Conservation (phyloP, 2,329 filamentous ascomycete species). For the Dendrostoma leiphaemia region DNA sequence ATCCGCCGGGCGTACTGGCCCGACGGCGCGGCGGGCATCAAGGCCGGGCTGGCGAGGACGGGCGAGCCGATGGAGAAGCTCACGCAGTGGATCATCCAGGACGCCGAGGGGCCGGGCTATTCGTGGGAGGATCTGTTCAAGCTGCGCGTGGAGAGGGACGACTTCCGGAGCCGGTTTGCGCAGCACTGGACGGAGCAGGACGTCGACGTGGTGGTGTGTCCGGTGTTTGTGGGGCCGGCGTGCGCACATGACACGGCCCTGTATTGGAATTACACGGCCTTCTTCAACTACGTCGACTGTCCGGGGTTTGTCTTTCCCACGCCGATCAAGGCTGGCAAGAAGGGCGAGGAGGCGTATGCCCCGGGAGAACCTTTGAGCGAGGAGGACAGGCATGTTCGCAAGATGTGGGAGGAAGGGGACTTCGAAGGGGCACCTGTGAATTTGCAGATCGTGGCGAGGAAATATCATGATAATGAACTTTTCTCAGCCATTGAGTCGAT, state of each 20-base stretch:
- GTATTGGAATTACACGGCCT: conserved; percentile 36
- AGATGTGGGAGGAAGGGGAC: conserved; percentile 30
- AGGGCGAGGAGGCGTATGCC: conserved; percentile 27
- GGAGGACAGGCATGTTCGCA: conserved; percentile 27
- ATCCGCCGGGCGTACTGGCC: conserved; percentile 45
- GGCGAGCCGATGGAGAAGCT: conserved; percentile 45
- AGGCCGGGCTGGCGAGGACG: conserved; percentile 30
- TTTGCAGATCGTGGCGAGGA: conserved; percentile 33
- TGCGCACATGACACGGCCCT: conserved; percentile 33
- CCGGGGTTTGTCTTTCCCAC: conserved; percentile 35
- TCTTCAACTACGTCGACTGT: conserved; percentile 37
- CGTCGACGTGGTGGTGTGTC: conserved; percentile 35
- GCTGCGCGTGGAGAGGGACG: conserved; percentile 28
- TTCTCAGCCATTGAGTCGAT: conserved; percentile 29
- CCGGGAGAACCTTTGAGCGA: conserved; percentile 27
- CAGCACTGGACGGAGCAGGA: conserved; percentile 34
- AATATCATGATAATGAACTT: conserved; percentile 33
- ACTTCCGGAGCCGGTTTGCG: conserved; percentile 31
- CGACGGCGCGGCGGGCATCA: conserved; percentile 35
- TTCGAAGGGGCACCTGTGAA: conserved; percentile 33
- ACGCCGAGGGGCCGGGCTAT: conserved; percentile 27
- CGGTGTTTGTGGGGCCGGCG: conserved; percentile 36
- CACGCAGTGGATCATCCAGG: conserved; percentile 37
- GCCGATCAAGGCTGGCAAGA: conserved; percentile 27
- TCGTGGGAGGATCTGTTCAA: conserved; percentile 24